A percentile compares a stretch with the other conserved stretches of the same genome.
Conservation (phyloP, 345 rosid genomes). For the Salix exigua region DNA sequence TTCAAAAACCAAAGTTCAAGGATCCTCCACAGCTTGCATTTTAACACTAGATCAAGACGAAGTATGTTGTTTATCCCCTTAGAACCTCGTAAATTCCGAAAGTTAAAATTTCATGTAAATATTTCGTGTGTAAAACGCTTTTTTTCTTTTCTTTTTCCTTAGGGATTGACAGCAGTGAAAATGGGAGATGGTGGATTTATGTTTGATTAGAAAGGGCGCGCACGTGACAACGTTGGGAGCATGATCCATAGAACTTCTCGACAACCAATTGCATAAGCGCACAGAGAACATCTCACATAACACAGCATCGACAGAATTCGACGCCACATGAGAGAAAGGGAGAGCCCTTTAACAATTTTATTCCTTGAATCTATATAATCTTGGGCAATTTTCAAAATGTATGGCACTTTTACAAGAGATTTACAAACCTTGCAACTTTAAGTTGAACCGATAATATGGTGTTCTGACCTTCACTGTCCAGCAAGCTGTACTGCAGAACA, state of each 20-base stretch:
- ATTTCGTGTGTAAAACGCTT: not conserved
- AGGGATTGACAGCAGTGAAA: conserved; percentile 6
- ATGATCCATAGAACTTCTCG: no score
- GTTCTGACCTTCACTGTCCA: not conserved
- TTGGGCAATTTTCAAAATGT: not conserved
- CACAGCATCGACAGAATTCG: not conserved
- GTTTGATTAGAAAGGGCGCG: not conserved
- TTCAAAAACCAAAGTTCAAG: not conserved
- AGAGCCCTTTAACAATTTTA: not conserved
- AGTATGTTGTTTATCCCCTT: not conserved
- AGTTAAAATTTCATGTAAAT: no score
- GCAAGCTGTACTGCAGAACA: not conserved
- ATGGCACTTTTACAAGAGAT: not conserved
- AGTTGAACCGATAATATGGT: not conserved
- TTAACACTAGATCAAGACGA: not conserved
- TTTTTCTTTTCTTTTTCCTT: not conserved
- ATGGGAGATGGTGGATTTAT: conserved; percentile 17
- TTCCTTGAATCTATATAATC: not conserved
- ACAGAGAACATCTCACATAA: no score
- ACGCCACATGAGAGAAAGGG: not conserved
- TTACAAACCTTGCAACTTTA: not conserved
- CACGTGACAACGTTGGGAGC: no score
- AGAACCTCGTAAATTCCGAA: no score
- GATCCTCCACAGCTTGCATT: conserved; percentile 11
- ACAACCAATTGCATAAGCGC: no score